Evolutionary conservation across 2,329 filamentous ascomycete genomes (phyloP).

Genomic region (Shiraia sp.): DNA sequence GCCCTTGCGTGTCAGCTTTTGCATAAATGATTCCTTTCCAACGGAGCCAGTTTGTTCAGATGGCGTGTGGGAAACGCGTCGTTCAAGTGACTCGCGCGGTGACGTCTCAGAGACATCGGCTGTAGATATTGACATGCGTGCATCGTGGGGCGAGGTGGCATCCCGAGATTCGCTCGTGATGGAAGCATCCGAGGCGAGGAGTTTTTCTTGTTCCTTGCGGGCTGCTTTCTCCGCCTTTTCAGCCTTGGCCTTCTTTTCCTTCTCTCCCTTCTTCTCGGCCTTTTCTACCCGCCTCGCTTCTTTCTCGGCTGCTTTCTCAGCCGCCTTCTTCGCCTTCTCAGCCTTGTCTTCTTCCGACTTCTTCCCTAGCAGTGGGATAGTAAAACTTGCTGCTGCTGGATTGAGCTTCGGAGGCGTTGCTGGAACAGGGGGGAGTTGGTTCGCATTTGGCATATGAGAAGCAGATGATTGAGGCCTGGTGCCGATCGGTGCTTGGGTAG

Average conservation of each 20-base stretch:
- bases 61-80: conserved; percentile 42
- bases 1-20: conserved; percentile 54
- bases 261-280: conserved; percentile 41
- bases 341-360: conserved; percentile 40
- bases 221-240: conserved; percentile 38
- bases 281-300: conserved; percentile 39
- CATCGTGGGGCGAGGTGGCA: conserved; percentile 29
- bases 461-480: conserved; percentile 69
- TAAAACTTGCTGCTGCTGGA: conserved; percentile 87
- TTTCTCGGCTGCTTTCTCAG: conserved; percentile 43
- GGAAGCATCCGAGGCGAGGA: conserved; percentile 23
- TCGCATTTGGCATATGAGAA: conserved; percentile 45
- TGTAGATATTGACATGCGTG: conserved; percentile 50
- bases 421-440: conserved; percentile 29
- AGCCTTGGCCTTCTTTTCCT: conserved; percentile 44
- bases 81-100: conserved; percentile 48
- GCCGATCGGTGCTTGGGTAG: conserved; percentile 72
- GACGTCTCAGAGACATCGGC: conserved; percentile 39
- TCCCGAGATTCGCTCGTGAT: conserved; percentile 26
- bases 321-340: conserved; percentile 36
- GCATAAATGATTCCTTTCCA: conserved; percentile 54
- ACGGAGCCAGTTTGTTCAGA: conserved; percentile 39
- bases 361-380: conserved; percentile 42
- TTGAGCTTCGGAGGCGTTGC: conserved; percentile 68
- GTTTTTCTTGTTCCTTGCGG: conserved; percentile 41